phyloP scores from a whole-genome alignment of 768 basidiomycete species.

The Collybiopsis luxurians region DNA sequence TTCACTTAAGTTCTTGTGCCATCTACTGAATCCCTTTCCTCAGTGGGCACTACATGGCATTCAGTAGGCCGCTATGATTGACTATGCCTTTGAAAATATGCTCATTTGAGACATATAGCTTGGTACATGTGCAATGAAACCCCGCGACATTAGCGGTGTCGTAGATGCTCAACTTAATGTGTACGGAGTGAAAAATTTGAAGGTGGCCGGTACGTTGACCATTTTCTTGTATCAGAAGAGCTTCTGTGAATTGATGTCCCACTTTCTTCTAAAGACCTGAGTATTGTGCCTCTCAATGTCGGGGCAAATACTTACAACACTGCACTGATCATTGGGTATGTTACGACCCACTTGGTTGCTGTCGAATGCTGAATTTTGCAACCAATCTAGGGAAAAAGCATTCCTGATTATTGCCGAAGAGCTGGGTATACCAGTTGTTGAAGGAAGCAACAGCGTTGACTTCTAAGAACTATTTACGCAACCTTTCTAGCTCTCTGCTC shows the following conservation, averaged over 20 bases:
- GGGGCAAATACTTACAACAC: slow-evolving; percentile 40
- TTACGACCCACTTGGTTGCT: background rate
- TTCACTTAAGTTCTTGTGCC: too few relatives aligned
- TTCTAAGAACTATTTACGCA: too few relatives aligned
- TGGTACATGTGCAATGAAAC: slow-evolving; percentile 50
- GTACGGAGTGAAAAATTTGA: slow-evolving; percentile 40
- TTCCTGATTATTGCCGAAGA: slow-evolving; percentile 41
- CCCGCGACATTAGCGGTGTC: slow-evolving; percentile 40
- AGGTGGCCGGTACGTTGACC: slow-evolving; percentile 37
- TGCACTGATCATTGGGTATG: slow-evolving; percentile 34
- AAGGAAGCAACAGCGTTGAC: too few relatives aligned
- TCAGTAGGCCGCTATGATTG: too few relatives aligned
- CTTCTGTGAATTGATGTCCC: slow-evolving; percentile 24
- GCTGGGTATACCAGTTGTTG: slow-evolving; percentile 23
- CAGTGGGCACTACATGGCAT: slow-evolving; percentile 23
- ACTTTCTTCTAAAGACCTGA: background rate
- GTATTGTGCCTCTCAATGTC: slow-evolving; percentile 3
- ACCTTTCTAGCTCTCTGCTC: too few relatives aligned
- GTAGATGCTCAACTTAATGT: slow-evolving; percentile 45
- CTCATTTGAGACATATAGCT: too few relatives aligned
- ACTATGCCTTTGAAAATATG: too few relatives aligned
- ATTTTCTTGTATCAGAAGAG: slow-evolving; percentile 16
- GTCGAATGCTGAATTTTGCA: slow-evolving; percentile 19
- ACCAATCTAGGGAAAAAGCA: slow-evolving; percentile 32
- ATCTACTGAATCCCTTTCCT: background rate